Base-by-base conservation (phyloP, 345 rosid species). In the Euphorbia lathyris region DNA sequence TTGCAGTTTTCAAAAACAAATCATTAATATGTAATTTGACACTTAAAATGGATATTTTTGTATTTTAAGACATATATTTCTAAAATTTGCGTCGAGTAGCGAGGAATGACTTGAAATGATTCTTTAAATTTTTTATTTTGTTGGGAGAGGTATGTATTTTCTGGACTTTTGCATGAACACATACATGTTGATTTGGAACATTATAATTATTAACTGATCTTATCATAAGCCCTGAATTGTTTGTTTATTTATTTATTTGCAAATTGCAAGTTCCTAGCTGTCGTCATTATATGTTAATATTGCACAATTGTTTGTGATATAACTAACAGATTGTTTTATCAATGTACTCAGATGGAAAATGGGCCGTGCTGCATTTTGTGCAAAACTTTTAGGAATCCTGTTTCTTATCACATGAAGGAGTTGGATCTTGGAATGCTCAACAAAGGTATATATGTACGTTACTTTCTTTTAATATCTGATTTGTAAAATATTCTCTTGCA, bases 301-400 rank as follows among this genome's bases (percentile, higher is more conserved):
- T 40, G 26, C 40, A 70, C 17, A 40, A 6, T 55, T 36, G 26
- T 45, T 58, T 51, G 34, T 34, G 64, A 36, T 60, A 48, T 73
- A 34, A 40, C 47, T 67, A 67, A 58, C 34, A 27, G 42, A 12
- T 36, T 47, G 69, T 25, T 61, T 63, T 76, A 40, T 67, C 64
- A 30, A 58, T 72, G 67, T 66, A 66, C 69, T 63, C 74, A 94
- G 98, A 78, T 84, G 68, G 77, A 47, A 72, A 78, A 72, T 65
- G 85, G 74, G 43, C 83, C 83, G 45, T 69, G 78, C 81, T 94
- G 69, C 79, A 72, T 90, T 57, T 72, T 90, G 65, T 87, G 83
- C 38, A 83, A 76, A 79, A 88, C 86, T 78, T 89, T 86, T 68
- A 81, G 47, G 81, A 79, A 75, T 73, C 86, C 92, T 77, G 30